These are phyloP conservation scores for Letharia columbiana DNA, from an alignment of 495 filamentous ascomycete genomes.

Conservation along the genomic window DNA sequence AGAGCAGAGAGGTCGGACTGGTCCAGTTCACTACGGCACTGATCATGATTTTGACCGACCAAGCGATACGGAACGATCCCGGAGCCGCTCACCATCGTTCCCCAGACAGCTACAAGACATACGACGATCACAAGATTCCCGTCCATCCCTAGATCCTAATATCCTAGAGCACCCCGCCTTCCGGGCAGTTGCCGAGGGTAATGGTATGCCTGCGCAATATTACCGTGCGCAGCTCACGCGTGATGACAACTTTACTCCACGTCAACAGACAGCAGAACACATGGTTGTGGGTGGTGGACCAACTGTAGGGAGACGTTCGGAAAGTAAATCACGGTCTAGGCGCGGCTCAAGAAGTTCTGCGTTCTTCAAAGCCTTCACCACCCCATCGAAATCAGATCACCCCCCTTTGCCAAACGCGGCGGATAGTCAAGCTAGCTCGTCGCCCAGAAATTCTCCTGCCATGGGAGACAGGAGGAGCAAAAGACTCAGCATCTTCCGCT, in stretches of 20 bases:
- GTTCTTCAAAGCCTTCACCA: constrained; percentile 22
- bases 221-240: constrained; percentile 27
- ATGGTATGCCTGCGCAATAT: constrained; percentile 24
- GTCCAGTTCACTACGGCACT: constrained; percentile 27
- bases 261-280: constrained; percentile 33
- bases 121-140: constrained; percentile 10
- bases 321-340: constrained; percentile 17
- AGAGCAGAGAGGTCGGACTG: constrained; percentile 24
- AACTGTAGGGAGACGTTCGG: constrained; percentile 14
- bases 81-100: constrained; percentile 28
- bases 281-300: constrained; percentile 29
- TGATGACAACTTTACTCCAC: constrained; percentile 29
- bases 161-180: constrained; percentile 26
- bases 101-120: constrained; percentile 24
- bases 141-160: constrained; percentile 18
- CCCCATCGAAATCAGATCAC: constrained; percentile 4
- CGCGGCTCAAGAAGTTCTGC: constrained; percentile 24
- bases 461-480: constrained; percentile 32
- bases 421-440: constrained; percentile 27
- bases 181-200: constrained; percentile 20
- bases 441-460: constrained; percentile 12
- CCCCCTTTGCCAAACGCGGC: constrained; percentile 6
- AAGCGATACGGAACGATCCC: constrained; percentile 20
- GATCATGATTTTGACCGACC: constrained; percentile 25
- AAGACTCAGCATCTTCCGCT: constrained; percentile 23